Base-by-base conservation (phyloP, 768 basidiomycete species). In the Ramaria rubella region DNA sequence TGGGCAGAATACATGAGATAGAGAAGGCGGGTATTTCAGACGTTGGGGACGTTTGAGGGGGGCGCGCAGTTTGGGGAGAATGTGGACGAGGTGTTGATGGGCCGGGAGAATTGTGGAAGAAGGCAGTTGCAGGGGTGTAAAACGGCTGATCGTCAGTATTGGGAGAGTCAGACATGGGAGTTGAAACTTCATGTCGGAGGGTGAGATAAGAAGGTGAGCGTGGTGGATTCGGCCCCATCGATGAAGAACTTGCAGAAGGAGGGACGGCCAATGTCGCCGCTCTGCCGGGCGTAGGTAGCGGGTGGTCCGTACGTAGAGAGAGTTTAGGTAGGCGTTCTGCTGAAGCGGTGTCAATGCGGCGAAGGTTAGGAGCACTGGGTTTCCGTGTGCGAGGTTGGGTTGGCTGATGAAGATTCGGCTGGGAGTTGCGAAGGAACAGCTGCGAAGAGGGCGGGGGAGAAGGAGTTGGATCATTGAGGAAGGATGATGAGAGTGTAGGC, bases 1-100 rank as follows among this genome's bases (percentile, higher is more conserved):
- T 81, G 2, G 94, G 94, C 2, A 98, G 75, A 61, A 98, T 96
- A 19, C 87, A 89, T 15, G 93, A 95, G 34, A 96, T 82, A n/a
- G 77, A 73, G 67, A 96, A 97, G 5, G 71, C 70, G 4, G 83
- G 82, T 61, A 81, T 72, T 19, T 83, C 85, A 49, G 81, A 77
- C 4, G 80, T 80, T 5, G 55, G 46, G 9, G 81, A 81, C 2
- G 77, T 81, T 23, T 84, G 81, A 11, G 71, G 62, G 5, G 84
- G 86, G 3, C 82, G 80, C 1, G 82, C 85, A 1, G 87, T 88
- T 49, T 70, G 69, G 5, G 83, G 85, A 9, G 86, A 82, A 21
- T 79, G 80, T 9, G 82, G 80, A n/a, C 61, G 48, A 2, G 27
- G 59, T 23, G 66, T 55, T 15, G 68, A 68, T 12, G 72, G 67